phyloP scores from a whole-genome alignment of 2,329 filamentous ascomycete species.

The Aspergillus sp. region DNA sequence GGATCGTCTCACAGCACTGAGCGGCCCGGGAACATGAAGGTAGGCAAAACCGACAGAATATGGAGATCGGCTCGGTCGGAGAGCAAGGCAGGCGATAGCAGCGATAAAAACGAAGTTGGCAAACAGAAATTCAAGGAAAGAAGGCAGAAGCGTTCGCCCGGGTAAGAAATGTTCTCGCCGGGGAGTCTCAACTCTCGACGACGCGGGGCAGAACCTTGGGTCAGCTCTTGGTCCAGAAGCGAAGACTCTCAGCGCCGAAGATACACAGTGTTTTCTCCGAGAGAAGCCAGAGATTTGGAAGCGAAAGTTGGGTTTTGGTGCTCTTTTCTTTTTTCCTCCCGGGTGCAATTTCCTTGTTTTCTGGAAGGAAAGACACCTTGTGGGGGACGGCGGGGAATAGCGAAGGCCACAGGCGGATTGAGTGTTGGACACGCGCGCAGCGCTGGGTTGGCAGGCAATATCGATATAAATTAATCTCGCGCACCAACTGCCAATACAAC shows the following conservation, averaged over 20 bases:
- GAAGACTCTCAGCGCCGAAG: slow-evolving; percentile 1
- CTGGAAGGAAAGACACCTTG: background rate
- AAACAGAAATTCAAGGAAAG: background rate
- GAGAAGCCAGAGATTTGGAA: background rate
- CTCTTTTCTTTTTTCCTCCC: background rate
- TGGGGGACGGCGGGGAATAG: slow-evolving; percentile 6
- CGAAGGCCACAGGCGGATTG: background rate
- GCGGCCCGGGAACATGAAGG: slow-evolving; percentile 5
- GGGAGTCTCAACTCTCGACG: slow-evolving; percentile 1
- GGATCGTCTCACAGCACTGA: slow-evolving; percentile 6
- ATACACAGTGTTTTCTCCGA: background rate
- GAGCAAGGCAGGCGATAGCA: background rate
- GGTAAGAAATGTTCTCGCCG: background rate
- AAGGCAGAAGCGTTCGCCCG: background rate
- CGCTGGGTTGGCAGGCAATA: background rate
- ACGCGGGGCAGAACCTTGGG: slow-evolving; percentile 18
- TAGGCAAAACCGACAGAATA: background rate
- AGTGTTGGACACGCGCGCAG: background rate
- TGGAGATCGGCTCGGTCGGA: slow-evolving; percentile 4
- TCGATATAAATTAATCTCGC: slow-evolving; percentile 5
- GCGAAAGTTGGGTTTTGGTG: background rate
- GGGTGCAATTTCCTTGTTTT: slow-evolving; percentile 1
- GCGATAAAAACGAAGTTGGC: background rate
- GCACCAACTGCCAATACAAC: background rate
- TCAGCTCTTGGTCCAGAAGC: slow-evolving; percentile 2